Conservation (phyloP, 139 green algal species). For the Auxenochlorella pyrenoidosa region DNA sequence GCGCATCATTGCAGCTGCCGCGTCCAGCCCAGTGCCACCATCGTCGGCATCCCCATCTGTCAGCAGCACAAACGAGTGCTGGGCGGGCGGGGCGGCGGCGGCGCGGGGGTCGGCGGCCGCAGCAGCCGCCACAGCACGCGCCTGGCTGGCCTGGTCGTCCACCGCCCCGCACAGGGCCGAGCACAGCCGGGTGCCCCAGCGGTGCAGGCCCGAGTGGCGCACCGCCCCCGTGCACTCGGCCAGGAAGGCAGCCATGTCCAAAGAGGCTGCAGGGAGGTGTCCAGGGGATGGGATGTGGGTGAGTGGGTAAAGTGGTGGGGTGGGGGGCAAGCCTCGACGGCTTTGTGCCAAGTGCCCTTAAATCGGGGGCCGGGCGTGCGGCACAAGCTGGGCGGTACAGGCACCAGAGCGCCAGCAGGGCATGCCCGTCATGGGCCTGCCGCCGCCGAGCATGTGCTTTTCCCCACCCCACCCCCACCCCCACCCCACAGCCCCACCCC, state of each 20-base stretch:
- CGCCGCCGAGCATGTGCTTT: too few relatives aligned
- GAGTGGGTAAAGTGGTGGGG: not conserved
- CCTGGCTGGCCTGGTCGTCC: not conserved
- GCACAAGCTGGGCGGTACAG: too few relatives aligned
- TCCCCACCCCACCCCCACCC: not conserved
- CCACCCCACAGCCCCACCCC: too few relatives aligned
- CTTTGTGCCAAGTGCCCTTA: too few relatives aligned
- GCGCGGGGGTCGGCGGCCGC: not conserved
- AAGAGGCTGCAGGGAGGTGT: not conserved
- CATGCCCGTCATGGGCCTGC: not conserved
- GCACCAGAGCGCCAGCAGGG: not conserved
- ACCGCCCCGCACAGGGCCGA: not conserved
- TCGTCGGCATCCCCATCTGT: not conserved
- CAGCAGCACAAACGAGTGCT: constrained; percentile 5
- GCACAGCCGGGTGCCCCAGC: not conserved
- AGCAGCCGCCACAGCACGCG: not conserved
- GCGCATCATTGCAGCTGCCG: not conserved
- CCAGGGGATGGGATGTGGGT: not conserved
- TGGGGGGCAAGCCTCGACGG: too few relatives aligned
- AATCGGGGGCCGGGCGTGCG: too few relatives aligned
- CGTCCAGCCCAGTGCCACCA: not conserved
- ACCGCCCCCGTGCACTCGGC: not conserved
- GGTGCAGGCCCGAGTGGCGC: not conserved
- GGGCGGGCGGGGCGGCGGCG: not conserved
- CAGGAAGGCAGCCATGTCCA: not conserved